Evolutionary conservation across 176 grass and related monocot species (phyloP).

Genomic region (Coix lacrymajobi): DNA sequence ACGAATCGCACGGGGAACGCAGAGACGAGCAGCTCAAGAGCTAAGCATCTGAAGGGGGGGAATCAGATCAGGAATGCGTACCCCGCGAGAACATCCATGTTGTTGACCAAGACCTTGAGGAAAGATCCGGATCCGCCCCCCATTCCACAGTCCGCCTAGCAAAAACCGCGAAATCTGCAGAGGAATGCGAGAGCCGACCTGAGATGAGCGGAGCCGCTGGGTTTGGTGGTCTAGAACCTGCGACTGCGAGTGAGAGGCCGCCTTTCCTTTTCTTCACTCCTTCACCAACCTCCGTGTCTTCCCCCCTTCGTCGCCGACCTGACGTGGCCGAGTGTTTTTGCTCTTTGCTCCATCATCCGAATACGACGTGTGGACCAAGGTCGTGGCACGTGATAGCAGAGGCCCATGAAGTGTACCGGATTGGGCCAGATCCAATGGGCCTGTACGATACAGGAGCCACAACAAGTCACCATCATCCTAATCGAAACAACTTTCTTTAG

Average conservation of each 20-base stretch:
- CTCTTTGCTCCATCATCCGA: not conserved
- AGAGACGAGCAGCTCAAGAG: not conserved
- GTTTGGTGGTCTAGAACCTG: constrained; percentile 11
- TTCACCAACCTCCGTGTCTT: not conserved
- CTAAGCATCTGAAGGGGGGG: not conserved
- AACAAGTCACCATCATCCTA: not conserved
- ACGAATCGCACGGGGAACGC: constrained; percentile 1
- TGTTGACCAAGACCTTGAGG: constrained; percentile 78
- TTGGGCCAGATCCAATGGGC: not conserved
- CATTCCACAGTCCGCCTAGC: constrained; percentile 30
- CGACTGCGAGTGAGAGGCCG: not conserved
- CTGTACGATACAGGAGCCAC: not conserved
- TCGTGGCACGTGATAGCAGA: not conserved
- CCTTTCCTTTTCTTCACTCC: not conserved
- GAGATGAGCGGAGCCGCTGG: not conserved
- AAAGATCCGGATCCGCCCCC: constrained; percentile 88
- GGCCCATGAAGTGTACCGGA: not conserved
- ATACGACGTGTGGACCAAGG: not conserved
- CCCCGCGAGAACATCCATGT: constrained; percentile 87
- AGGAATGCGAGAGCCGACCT: not conserved
- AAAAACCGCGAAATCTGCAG: constrained; percentile 10
- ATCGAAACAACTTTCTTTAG: not conserved
- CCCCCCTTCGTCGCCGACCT: not conserved
- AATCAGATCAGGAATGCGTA: constrained; percentile 40
- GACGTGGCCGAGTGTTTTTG: not conserved